Evolutionary conservation across 345 rosid genomes (phyloP), one percentile per base, ranked within the genome.

Genomic region (Eucalyptus coolabah): DNA sequence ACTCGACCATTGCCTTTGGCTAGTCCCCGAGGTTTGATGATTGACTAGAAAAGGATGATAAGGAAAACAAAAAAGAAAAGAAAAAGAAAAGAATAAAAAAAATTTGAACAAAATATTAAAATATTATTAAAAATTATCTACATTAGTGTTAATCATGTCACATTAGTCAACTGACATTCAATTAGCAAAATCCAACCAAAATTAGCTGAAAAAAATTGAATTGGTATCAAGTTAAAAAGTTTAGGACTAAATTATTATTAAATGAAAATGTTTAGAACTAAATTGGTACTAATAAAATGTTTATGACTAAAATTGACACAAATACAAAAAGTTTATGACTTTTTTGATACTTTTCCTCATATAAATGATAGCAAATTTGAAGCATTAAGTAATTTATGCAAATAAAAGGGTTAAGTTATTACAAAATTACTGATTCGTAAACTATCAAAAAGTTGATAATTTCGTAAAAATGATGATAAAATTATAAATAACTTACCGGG

Each of bases 11-110:
- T 53, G 59, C 59, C 26, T 53, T 53, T 53, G 11, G 59, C 11
- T 0, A 53, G 9, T 8, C 2, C 26, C 1, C 0, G 0, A 19
- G 59, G 24, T 53, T 3, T 2, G 1, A 53, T 2, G 5, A 19
- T 1, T 0, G 0, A 4, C 2, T 53, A 0, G 10, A 53, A 2
- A 53, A 53, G 11, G 4, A 19, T 1, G 26, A 53, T 26, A 53
- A 53, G 59, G 26, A 8, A 53, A 53, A 21, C 23, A 19, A 2
- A 19, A 53, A 51, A 18, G 0, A 3, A 51, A 18, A 18, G 4
- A 0, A 51, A 51, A 19, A 53, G 1, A 3, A 53, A 21, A 53
- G 21, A 21, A 53, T 8, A 21, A 53, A 53, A 21, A 21, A 21
- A 0, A 1, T 53, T 53, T 19, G 59, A 53, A 53, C 21, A 8